Evolutionary conservation across 176 grass and related monocot genomes (phyloP), one percentile per base, ranked within the genome.

Genomic region (Pharus latifolius): DNA sequence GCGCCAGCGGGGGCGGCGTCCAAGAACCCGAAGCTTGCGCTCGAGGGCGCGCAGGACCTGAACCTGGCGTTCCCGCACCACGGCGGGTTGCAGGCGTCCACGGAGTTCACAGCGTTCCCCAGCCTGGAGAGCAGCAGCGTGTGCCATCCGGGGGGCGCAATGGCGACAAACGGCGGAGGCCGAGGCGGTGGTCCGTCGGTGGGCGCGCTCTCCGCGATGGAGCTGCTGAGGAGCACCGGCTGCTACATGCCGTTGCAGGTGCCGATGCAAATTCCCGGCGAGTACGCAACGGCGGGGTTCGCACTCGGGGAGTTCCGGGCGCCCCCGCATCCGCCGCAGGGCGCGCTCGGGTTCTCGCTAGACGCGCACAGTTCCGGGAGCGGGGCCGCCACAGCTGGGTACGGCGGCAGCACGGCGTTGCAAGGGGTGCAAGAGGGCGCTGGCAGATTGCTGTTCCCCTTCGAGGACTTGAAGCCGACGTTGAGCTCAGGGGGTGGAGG

Each of bases 1-100:
- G 8, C 43, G 26, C 4, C 25, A 45, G 75, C 27, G 44, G 66
- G 63, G 28, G 41, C 45, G 26, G 44, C 75, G 28, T 31, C 81
- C 32, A 78, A 82, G 65, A 89, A 80, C 66, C 77, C 86, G 59
- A 93, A 89, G 46, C 75, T 93, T 56, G 47, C 55, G 19, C 78
- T 89, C 73, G 86, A 85, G 15, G 79, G 63, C 31, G 75, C 90
- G 49, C 92, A 91, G 8, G 88, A 96, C 68, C 85, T 96, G 2
- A 96, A 96, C 82, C 73, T 91, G 66, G 75, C 88, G 22, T 96
- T 91, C 64, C 87, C 83, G 20, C 82, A 94, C 64, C 87, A 76
- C 49, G 69, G 70, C 10, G 65, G 74, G 25, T 50, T 70, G 44
- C 76, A 54, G 34, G 34, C 68, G 16, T 52, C 73, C 12, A 26